These are phyloP conservation scores for Rhododendron griersonianum DNA, from an alignment of 148 eudicot species.

Conservation along the genomic window DNA sequence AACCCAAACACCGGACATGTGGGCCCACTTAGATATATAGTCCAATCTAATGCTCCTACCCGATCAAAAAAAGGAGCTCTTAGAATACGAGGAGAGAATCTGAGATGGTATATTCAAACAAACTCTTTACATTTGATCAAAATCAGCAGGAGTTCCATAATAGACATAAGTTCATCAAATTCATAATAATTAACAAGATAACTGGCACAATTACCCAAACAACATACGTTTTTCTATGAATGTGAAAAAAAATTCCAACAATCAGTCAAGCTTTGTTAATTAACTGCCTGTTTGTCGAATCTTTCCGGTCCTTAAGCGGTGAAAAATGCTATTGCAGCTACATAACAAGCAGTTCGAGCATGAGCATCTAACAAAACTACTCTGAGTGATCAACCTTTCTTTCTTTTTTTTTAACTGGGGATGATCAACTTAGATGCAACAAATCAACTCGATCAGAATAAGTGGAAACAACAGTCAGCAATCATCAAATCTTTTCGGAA, in stretches of 20 bases:
- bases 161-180: background rate
- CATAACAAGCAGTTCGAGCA: background rate
- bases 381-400: background rate
- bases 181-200: background rate
- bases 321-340: background rate
- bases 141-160: background rate
- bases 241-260: background rate
- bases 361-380: background rate
- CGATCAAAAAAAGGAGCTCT: background rate
- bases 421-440: background rate
- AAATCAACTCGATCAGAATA: background rate
- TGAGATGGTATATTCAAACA: background rate
- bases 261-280: background rate
- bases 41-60: background rate
- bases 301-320: background rate
- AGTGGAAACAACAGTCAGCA: background rate
- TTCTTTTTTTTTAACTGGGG: background rate
- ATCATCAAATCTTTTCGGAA: background rate
- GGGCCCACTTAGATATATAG: background rate
- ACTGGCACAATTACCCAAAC: background rate
- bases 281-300: background rate
- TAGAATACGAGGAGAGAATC: background rate
- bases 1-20: background rate
- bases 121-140: background rate
- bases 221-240: too few relatives aligned